Conservation (phyloP, 2,329 filamentous ascomycete species). For the Claviceps quebecensis region DNA sequence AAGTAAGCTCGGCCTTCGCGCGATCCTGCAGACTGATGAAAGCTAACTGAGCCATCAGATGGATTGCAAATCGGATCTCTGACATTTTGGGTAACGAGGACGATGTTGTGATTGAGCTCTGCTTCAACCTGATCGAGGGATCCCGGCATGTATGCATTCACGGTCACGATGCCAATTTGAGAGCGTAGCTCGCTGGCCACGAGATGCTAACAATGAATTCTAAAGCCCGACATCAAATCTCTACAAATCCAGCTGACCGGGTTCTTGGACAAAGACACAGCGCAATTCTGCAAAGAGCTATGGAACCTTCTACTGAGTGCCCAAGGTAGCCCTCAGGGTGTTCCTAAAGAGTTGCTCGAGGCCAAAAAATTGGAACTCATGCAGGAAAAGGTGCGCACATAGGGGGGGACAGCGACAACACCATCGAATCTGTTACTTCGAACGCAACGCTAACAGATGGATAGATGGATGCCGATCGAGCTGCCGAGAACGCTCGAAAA, state of each 20-base stretch:
- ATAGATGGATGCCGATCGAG: conserved; percentile 70
- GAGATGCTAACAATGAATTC: conserved; percentile 23
- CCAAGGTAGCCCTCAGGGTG: conserved; percentile 74
- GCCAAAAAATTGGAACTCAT: conserved; percentile 92
- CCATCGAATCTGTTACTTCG: neutral
- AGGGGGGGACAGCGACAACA: too few relatives aligned
- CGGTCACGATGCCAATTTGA: neutral
- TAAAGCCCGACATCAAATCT: conserved; percentile 84
- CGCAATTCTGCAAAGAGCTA: conserved; percentile 80
- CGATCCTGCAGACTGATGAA: neutral
- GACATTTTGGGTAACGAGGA: conserved; percentile 86
- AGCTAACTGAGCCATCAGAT: conserved; percentile 39
- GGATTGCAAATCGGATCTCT: conserved; percentile 81
- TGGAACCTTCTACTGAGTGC: conserved; percentile 88
- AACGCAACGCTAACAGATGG: conserved; percentile 2
- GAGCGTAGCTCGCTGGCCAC: neutral
- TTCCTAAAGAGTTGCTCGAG: conserved; percentile 87
- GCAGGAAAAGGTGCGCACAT: conserved; percentile 66
- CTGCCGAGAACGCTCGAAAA: conserved; percentile 58
- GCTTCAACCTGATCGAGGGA: conserved; percentile 57
- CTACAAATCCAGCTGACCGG: conserved; percentile 90
- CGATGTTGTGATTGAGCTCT: conserved; percentile 86
- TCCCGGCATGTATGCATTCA: conserved; percentile 48
- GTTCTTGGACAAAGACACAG: conserved; percentile 85
- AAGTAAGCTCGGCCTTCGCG: conserved; percentile 43